Evolutionary conservation across 176 grass and related monocot species (phyloP).

Genomic region (Guadua angustifolia): DNA sequence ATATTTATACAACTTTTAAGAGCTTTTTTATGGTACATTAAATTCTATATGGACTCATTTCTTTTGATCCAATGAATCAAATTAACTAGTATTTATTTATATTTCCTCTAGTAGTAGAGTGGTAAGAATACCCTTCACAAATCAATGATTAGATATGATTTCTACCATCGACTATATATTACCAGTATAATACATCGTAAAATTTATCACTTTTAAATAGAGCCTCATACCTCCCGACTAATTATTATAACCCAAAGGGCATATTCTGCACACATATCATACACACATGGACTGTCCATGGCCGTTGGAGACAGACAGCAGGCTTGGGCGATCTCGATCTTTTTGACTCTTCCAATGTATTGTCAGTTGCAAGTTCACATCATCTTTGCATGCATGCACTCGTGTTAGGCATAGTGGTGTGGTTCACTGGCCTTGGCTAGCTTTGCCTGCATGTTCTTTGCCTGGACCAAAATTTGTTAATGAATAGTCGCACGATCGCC

Average conservation of each 20-base stretch:
- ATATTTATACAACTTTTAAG: too few relatives aligned
- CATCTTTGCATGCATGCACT: constrained; percentile 29
- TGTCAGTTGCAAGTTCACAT: constrained; percentile 40
- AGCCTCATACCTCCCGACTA: background rate
- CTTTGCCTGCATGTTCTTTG: background rate
- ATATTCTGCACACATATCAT: background rate
- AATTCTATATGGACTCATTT: too few relatives aligned
- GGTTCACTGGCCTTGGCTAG: constrained; percentile 23
- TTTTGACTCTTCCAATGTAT: background rate
- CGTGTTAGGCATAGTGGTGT: constrained; percentile 39
- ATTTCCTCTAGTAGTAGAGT: too few relatives aligned
- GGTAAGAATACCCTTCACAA: too few relatives aligned
- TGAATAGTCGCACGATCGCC: background rate
- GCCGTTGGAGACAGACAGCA: background rate
- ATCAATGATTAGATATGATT: too few relatives aligned
- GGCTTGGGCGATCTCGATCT: background rate
- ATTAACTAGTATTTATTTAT: too few relatives aligned
- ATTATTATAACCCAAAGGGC: constrained; percentile 27
- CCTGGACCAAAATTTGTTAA: constrained; percentile 10
- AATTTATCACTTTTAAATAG: too few relatives aligned
- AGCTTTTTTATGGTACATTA: too few relatives aligned
- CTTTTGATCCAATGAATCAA: too few relatives aligned
- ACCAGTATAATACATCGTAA: too few relatives aligned
- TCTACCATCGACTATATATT: too few relatives aligned
- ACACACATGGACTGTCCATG: constrained; percentile 16